Evolutionary conservation across 257 asterid species (phyloP), one percentile per base, ranked within the genome.

Genomic region (Ocimum tenuiflorum): DNA sequence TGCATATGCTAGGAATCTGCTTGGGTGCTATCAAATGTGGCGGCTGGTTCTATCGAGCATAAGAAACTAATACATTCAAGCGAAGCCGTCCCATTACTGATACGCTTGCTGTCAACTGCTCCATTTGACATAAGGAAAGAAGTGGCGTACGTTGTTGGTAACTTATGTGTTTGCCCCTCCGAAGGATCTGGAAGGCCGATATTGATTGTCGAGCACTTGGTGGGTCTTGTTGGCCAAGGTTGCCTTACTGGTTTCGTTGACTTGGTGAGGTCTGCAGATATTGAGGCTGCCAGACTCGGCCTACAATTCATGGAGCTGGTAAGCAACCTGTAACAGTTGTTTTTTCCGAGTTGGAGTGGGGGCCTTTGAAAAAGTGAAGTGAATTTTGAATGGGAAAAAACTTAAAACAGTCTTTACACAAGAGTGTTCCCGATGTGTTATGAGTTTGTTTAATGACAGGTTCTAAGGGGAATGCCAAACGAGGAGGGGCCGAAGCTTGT

Each of bases 231-330:
- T 67, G 68, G 73, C 11, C 29, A 77, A 74, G 99, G 99, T 60
- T 90, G 95, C 75, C 82, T 94, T 19, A 55, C 78, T 54, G 96
- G 99, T 62, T 94, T 84, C 72, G 70, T 90, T 31, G 88, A 83
- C 77, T 70, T 94, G 75, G 92, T 94, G 66, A 86, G 95, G 73
- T 90, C 96, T 71, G 91, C 78, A 45, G 97, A 94, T 73, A 70
- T 67, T 10, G 99, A 90, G 81, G 99, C 97, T 65, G 95, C 97
- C 46, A 82, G 84, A 71, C 72, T 94, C 29, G 99, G 97, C 66
- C 92, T 94, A 70, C 99, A 90, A 48, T 90, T 94, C 91, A 19
- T 88, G 61, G 99, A 94, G 73, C 80, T 94, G 97, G 99, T 92
- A 77, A 84, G 88, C 60, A 19, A 42, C 39, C 22, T 38, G 45